Conservation (phyloP, 169 alveolate genomes). For the Cyclospora cayetanensis region DNA sequence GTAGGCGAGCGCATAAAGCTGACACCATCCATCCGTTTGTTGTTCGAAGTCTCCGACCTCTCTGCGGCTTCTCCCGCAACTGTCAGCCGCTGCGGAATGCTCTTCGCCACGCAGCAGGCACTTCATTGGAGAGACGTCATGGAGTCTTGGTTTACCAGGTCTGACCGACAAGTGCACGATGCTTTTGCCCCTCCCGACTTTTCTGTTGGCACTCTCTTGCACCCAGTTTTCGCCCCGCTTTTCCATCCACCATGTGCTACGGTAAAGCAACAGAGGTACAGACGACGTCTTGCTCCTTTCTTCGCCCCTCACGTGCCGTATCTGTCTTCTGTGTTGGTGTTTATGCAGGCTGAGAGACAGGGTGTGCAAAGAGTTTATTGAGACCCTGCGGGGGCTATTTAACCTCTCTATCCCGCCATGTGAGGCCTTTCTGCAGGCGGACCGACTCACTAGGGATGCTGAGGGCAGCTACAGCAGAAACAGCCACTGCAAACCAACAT, state of each 20-base stretch:
- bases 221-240: too few relatives aligned
- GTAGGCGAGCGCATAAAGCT: slow-evolving; percentile 92
- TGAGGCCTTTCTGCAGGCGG: neutral
- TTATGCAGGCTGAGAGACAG: neutral
- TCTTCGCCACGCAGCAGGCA: slow-evolving; percentile 88
- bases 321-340: neutral
- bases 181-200: too few relatives aligned
- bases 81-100: slow-evolving; percentile 96
- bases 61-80: slow-evolving; percentile 97
- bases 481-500: slow-evolving; percentile 71
- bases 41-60: slow-evolving; percentile 93
- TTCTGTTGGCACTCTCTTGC: too few relatives aligned
- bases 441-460: neutral
- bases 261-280: slow-evolving; percentile 71
- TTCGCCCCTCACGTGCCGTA: too few relatives aligned
- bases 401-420: slow-evolving; percentile 31
- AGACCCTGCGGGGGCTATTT: neutral
- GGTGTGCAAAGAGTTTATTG: neutral
- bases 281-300: neutral
- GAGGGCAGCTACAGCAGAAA: neutral
- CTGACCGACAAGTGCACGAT: too few relatives aligned
- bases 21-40: slow-evolving; percentile 92
- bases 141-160: slow-evolving; percentile 78
- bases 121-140: slow-evolving; percentile 77
- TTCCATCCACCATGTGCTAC: neutral